These are phyloP conservation scores for Acer campestre DNA, from an alignment of 345 rosid genomes.

Conservation along the genomic window DNA sequence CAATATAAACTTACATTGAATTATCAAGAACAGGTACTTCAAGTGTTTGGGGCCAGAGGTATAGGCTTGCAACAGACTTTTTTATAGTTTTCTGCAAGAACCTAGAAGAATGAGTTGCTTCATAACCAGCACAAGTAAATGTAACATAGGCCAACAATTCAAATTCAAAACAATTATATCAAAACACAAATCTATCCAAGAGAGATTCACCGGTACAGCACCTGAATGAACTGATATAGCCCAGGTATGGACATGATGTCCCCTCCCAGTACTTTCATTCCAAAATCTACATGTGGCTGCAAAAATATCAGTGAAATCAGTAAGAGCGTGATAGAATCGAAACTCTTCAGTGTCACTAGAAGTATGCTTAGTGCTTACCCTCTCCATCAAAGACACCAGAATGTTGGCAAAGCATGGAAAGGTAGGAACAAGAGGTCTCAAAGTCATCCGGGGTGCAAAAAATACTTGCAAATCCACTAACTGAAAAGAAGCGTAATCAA, in stretches of 20 bases:
- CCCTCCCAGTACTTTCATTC: conserved; percentile 71
- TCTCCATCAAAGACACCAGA: conserved; percentile 66
- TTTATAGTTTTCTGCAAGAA: conserved; percentile 55
- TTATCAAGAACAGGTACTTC: conserved; percentile 67
- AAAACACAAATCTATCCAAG: conserved; percentile 31
- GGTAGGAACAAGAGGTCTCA: conserved; percentile 78
- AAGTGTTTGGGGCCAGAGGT: conserved; percentile 71
- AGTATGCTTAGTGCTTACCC: conserved; percentile 44
- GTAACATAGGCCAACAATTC: not conserved
- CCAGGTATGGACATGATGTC: conserved; percentile 86
- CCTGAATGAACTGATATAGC: conserved; percentile 80
- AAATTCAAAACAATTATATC: conserved; percentile 14
- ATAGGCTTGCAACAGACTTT: conserved; percentile 58
- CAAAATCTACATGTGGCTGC: conserved; percentile 83
- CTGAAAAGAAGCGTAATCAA: conserved; percentile 41
- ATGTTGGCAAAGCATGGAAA: conserved; percentile 72
- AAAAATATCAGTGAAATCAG: conserved; percentile 12
- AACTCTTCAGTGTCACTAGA: not conserved
- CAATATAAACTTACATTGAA: conserved; percentile 45
- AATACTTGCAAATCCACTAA: conserved; percentile 65
- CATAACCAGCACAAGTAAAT: not conserved
- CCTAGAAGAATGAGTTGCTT: not conserved
- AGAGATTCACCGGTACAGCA: conserved; percentile 56
- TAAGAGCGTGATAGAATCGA: not conserved
- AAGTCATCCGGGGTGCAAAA: conserved; percentile 51